Evolutionary conservation across 2,329 filamentous ascomycete species (phyloP).

Genomic region (Cercospora zeina): DNA sequence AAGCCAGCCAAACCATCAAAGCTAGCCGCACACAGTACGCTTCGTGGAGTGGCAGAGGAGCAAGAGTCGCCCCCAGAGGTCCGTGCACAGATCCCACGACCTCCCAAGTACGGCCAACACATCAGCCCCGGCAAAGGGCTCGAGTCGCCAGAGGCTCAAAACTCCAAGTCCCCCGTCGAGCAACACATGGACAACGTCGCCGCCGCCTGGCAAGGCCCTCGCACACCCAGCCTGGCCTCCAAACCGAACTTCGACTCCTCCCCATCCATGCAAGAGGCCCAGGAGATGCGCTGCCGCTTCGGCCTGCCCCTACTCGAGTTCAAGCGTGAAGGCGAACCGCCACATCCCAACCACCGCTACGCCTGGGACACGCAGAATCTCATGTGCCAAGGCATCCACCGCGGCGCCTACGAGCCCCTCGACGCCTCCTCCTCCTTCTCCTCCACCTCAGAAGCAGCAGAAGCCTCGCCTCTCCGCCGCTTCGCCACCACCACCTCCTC

Average conservation of each 20-base stretch:
- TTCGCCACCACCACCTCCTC: not conserved
- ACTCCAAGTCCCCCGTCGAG: slow-evolving; percentile 10
- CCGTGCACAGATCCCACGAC: slow-evolving; percentile 1
- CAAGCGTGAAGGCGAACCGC: slow-evolving; percentile 12
- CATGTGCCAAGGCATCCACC: slow-evolving; percentile 23
- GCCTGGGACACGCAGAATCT: slow-evolving; percentile 23
- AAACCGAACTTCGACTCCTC: slow-evolving; percentile 8
- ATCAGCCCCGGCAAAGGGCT: slow-evolving; percentile 18
- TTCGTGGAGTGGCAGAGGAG: slow-evolving; percentile 15
- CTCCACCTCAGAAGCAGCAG: not conserved
- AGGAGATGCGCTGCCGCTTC: slow-evolving; percentile 20
- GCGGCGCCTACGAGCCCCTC: slow-evolving; percentile 5
- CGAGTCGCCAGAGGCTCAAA: slow-evolving; percentile 12
- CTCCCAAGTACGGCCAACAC: slow-evolving; percentile 16
- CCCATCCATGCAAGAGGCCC: slow-evolving; percentile 14
- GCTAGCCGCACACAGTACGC: slow-evolving; percentile 4
- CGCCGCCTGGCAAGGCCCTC: slow-evolving; percentile 17
- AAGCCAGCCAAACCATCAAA: slow-evolving; percentile 11
- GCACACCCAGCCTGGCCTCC: slow-evolving; percentile 15
- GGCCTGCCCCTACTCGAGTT: slow-evolving; percentile 18
- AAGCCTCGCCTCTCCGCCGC: slow-evolving; percentile 14
- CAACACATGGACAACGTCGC: slow-evolving; percentile 20
- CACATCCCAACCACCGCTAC: slow-evolving; percentile 23
- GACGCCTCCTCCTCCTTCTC: slow-evolving; percentile 12
- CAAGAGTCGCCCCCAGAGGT: slow-evolving; percentile 4